These are phyloP conservation scores for Niveomyces coronatus DNA, from an alignment of 2,329 filamentous ascomycete species.

Conservation along the genomic window DNA sequence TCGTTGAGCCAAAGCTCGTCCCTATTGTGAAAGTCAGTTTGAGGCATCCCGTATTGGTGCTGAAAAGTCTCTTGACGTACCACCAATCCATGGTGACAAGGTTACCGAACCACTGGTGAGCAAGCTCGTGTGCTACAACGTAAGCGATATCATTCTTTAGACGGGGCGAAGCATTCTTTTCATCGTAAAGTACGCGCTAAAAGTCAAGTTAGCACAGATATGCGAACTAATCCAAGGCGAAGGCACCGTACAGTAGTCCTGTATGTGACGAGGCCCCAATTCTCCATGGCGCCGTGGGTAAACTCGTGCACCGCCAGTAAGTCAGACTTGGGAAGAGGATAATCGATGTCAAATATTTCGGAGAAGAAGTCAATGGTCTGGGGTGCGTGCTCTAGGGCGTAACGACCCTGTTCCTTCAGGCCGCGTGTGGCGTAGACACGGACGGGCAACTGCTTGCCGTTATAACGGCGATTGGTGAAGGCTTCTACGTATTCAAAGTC, in stretches of 20 bases:
- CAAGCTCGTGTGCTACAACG: constrained; percentile 94
- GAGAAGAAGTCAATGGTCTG: constrained; percentile 96
- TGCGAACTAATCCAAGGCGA: too few relatives aligned
- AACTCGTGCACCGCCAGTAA: constrained; percentile 90
- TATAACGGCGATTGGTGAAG: constrained; percentile 80
- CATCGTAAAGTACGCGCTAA: constrained; percentile 84
- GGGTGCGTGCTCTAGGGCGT: constrained; percentile 82
- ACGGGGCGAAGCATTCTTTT: constrained; percentile 76
- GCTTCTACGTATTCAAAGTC: constrained; percentile 97
- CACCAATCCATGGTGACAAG: constrained; percentile 96
- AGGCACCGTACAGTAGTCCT: constrained; percentile 52
- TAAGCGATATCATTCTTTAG: constrained; percentile 95
- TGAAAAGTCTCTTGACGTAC: constrained; percentile 19
- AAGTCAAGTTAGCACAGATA: background rate
- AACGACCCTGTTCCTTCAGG: constrained; percentile 84
- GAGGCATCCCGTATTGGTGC: background rate
- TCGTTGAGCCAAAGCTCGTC: constrained; percentile 91
- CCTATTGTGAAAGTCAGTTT: background rate
- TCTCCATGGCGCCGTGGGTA: constrained; percentile 81
- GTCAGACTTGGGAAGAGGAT: constrained; percentile 86
- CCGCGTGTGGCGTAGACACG: constrained; percentile 92
- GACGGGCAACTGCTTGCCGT: constrained; percentile 82
- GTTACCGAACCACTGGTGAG: constrained; percentile 94
- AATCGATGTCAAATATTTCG: constrained; percentile 86
- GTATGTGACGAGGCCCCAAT: constrained; percentile 95